These are phyloP conservation scores for Myxozyma vanderwaltii DNA, from an alignment of 805 yeast genomes.

Conservation along the genomic window DNA sequence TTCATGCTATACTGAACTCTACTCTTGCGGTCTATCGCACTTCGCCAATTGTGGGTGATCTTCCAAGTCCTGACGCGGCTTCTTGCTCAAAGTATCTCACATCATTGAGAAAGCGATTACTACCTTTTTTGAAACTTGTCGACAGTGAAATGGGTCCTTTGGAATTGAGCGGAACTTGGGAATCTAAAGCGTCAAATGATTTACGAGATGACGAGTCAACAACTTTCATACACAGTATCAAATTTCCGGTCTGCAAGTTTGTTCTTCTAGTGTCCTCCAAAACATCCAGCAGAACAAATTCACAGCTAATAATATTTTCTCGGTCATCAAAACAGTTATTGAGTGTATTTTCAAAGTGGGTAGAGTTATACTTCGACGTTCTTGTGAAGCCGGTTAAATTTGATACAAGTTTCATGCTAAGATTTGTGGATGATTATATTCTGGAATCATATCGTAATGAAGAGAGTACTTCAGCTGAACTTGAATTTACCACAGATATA, in stretches of 20 bases:
- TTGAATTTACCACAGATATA: conserved; percentile 16
- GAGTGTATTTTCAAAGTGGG: conserved; percentile 16
- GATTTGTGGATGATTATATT: conserved; percentile 17
- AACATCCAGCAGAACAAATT: background rate
- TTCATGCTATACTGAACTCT: background rate
- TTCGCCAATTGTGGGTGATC: conserved; percentile 9
- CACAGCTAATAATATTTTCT: conserved; percentile 7
- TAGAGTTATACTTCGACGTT: conserved; percentile 20
- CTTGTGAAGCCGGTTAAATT: conserved; percentile 7
- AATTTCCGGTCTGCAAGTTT: conserved; percentile 12
- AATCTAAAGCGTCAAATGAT: background rate
- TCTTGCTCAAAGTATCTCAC: conserved; percentile 10
- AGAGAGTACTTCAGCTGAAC: background rate
- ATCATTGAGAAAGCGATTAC: conserved; percentile 8
- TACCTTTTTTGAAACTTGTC: conserved; percentile 4
- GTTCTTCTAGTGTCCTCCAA: conserved; percentile 2
- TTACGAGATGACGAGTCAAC: background rate
- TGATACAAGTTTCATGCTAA: background rate
- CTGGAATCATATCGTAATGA: background rate
- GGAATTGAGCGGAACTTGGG: conserved; percentile 9
- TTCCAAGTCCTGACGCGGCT: background rate
- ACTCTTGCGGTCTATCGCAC: conserved; percentile 10
- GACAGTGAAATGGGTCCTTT: background rate
- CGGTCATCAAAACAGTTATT: conserved; percentile 15
- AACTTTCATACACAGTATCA: conserved; percentile 5